Conservation (phyloP, 2,329 filamentous ascomycete species). For the Gremmenia infestans region DNA sequence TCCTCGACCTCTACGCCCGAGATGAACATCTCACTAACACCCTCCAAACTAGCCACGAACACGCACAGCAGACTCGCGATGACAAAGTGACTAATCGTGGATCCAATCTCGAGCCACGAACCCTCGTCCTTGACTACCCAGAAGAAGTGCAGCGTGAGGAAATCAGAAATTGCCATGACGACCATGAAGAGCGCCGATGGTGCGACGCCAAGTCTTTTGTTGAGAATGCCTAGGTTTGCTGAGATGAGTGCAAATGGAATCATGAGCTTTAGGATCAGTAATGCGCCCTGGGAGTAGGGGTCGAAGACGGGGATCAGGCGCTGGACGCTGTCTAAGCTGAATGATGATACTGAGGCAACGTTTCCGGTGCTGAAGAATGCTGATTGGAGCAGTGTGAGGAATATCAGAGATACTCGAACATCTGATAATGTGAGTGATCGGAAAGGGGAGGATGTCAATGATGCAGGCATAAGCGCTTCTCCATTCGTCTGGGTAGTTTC, state of each 20-base stretch:
- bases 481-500: conserved; percentile 16
- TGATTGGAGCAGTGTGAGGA: conserved; percentile 89
- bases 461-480: conserved; percentile 17
- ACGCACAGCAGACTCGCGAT: conserved; percentile 87
- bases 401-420: conserved; percentile 84
- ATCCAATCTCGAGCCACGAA: conserved; percentile 95
- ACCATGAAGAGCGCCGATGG: conserved; percentile 90
- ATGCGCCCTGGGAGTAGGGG: conserved; percentile 83
- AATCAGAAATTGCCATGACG: conserved; percentile 85
- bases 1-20: conserved; percentile 66
- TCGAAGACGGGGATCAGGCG: conserved; percentile 89
- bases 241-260: conserved; percentile 91
- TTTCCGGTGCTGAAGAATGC: conserved; percentile 98
- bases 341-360: conserved; percentile 87
- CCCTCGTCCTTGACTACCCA: conserved; percentile 97
- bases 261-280: conserved; percentile 84
- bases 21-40: conserved; percentile 78
- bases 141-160: conserved; percentile 93
- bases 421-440: conserved; percentile 77
- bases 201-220: conserved; percentile 75
- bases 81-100: conserved; percentile 90
- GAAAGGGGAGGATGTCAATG: conserved; percentile 27
- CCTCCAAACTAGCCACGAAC: conserved; percentile 85
- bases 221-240: conserved; percentile 90
- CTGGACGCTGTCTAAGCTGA: conserved; percentile 85